Percentiles rank a stretch among this genome's conserved stretches.
Conservation (phyloP, 768 basidiomycete species). For the Amyloporia xantha region DNA sequence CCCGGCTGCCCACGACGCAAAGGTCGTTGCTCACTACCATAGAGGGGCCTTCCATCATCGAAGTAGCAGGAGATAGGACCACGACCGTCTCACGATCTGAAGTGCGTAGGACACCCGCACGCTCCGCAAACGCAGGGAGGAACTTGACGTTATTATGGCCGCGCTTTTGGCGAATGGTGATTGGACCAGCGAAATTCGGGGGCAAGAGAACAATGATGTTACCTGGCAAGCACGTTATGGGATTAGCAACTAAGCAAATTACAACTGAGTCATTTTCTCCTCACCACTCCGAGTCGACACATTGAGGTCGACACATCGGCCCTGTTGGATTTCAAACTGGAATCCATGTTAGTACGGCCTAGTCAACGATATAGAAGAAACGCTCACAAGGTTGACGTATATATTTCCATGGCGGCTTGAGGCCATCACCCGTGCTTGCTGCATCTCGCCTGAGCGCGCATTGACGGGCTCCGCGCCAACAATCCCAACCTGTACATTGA, state of each 20-base stretch:
- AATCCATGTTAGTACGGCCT: background rate
- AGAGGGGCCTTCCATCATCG: background rate
- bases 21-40: constrained; percentile 1
- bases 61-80: constrained; percentile 2
- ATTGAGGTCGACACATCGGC: constrained; percentile 10
- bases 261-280: background rate
- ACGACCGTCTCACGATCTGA: constrained; percentile 14
- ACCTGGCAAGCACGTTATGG: constrained; percentile 3
- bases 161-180: constrained; percentile 8
- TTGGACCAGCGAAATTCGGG: constrained; percentile 13
- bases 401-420: constrained; percentile 17
- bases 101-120: constrained; percentile 13
- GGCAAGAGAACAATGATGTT: constrained; percentile 15
- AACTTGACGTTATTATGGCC: constrained; percentile 5
- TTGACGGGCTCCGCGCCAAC: constrained; percentile 5
- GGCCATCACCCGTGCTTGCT: constrained; percentile 11
- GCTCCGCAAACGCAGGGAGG: constrained; percentile 16
- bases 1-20: constrained; percentile 10
- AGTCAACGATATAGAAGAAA: background rate
- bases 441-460: background rate
- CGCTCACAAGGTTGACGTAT: constrained; percentile 18
- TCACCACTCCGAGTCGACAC: constrained; percentile 6
- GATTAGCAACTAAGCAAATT: background rate
- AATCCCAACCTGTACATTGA: constrained; percentile 19
- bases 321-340: constrained; percentile 9